Percentiles rank a stretch among this genome's conserved stretches.
These are phyloP conservation scores for Astrephomene gubernaculifera DNA, from an alignment of 139 green algal species.

Conservation along the genomic window DNA sequence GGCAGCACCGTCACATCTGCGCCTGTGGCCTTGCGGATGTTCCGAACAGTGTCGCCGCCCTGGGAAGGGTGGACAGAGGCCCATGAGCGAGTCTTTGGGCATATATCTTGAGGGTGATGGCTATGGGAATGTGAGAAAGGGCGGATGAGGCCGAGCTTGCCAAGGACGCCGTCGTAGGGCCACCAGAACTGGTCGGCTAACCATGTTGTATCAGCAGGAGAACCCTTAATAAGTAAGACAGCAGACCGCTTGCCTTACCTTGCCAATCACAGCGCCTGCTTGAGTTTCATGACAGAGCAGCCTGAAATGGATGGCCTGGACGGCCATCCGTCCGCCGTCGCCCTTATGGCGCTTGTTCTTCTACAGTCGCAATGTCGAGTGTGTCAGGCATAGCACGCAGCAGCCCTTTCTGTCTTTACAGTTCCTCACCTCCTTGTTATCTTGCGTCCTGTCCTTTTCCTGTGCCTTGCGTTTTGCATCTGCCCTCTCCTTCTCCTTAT, in stretches of 20 bases:
- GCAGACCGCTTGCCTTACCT: not conserved
- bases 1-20: not conserved
- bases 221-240: too few relatives aligned
- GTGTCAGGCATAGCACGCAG: too few relatives aligned
- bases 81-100: too few relatives aligned
- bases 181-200: too few relatives aligned
- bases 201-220: too few relatives aligned
- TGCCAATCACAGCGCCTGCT: slow-evolving; percentile 20
- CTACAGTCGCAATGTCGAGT: too few relatives aligned
- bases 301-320: not conserved
- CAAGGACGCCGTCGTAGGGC: too few relatives aligned
- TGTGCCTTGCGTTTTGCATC: slow-evolving; percentile 6
- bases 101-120: too few relatives aligned
- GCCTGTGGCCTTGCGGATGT: slow-evolving; percentile 17
- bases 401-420: too few relatives aligned
- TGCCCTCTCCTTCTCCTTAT: not conserved
- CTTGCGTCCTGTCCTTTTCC: slow-evolving; percentile 1
- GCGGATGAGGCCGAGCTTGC: too few relatives aligned
- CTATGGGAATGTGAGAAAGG: too few relatives aligned
- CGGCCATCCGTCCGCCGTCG: not conserved
- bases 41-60: slow-evolving; percentile 23
- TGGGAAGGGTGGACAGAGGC: too few relatives aligned
- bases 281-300: slow-evolving; percentile 13
- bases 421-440: slow-evolving; percentile 21
- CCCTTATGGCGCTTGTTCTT: not conserved